Percentiles rank a stretch among this genome's conserved stretches.
Evolutionary conservation across 306 rosid genomes (phyloP).

Genomic region (Vachellia pachyceras): DNA sequence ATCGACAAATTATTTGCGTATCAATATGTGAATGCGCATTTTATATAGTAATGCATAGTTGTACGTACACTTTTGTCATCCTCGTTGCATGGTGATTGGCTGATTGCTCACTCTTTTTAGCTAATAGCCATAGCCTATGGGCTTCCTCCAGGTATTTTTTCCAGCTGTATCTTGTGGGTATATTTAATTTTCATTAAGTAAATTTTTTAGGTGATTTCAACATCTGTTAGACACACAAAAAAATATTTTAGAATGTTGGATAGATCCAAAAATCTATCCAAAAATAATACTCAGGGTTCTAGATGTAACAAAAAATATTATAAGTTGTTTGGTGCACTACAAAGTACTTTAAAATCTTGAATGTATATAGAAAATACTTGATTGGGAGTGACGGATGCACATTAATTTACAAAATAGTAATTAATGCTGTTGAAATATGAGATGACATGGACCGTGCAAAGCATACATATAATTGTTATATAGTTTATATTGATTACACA

Average conservation of each 20-base stretch:
- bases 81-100: not conserved
- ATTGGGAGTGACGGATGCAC: too few relatives aligned
- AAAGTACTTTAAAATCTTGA: too few relatives aligned
- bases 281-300: too few relatives aligned
- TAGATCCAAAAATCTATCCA: too few relatives aligned
- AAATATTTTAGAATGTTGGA: too few relatives aligned
- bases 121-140: not conserved
- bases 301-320: too few relatives aligned
- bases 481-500: not conserved
- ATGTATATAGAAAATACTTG: too few relatives aligned
- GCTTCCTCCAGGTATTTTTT: not conserved
- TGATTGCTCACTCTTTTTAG: not conserved
- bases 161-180: not conserved
- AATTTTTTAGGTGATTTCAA: too few relatives aligned
- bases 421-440: not conserved
- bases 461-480: not conserved
- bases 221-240: too few relatives aligned
- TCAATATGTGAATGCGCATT: not conserved
- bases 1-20: not conserved
- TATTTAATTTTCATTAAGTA: too few relatives aligned
- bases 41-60: not conserved
- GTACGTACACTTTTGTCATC: not conserved
- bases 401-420: too few relatives aligned
- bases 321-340: too few relatives aligned
- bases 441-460: not conserved